These are phyloP conservation scores for Pichia rugopelliculosa DNA, from an alignment of 805 yeast genomes.

Conservation along the genomic window DNA sequence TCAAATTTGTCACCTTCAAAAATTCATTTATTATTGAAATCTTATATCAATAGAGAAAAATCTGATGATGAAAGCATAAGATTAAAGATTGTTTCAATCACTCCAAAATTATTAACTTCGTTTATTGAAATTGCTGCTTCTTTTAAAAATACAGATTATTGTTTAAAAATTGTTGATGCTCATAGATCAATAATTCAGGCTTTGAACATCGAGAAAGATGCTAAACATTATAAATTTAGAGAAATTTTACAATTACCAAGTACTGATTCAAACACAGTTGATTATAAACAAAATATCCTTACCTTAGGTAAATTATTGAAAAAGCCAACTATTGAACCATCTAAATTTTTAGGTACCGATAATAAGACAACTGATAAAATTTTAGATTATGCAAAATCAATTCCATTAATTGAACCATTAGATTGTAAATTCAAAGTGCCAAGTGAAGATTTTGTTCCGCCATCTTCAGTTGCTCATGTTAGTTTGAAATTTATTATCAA, in stretches of 20 bases:
- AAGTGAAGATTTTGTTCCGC: conserved; percentile 69
- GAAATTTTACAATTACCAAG: conserved; percentile 79
- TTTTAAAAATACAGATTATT: conserved; percentile 66
- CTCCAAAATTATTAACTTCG: conserved; percentile 62
- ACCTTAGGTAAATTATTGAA: conserved; percentile 68
- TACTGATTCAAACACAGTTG: conserved; percentile 45
- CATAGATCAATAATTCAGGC: conserved; percentile 74
- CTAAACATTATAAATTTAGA: conserved; percentile 40
- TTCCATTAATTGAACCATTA: conserved; percentile 64
- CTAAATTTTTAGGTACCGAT: conserved; percentile 47
- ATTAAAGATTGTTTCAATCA: conserved; percentile 50
- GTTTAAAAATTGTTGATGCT: conserved; percentile 54
- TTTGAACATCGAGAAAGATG: conserved; percentile 35
- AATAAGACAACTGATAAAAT: conserved; percentile 32
- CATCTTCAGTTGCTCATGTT: conserved; percentile 68
- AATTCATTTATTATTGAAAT: conserved; percentile 43
- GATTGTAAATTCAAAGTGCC: conserved; percentile 76
- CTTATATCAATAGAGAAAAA: conserved; percentile 50
- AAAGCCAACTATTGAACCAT: conserved; percentile 46
- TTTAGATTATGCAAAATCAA: conserved; percentile 49
- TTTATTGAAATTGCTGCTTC: conserved; percentile 74
- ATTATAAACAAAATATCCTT: conserved; percentile 42
- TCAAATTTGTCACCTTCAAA: conserved; percentile 37
- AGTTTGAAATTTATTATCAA: conserved; percentile 67
- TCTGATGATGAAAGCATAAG: conserved; percentile 35